Evolutionary conservation across 805 yeast genomes (phyloP).

Genomic region (Metschnikowia corniflorae): DNA sequence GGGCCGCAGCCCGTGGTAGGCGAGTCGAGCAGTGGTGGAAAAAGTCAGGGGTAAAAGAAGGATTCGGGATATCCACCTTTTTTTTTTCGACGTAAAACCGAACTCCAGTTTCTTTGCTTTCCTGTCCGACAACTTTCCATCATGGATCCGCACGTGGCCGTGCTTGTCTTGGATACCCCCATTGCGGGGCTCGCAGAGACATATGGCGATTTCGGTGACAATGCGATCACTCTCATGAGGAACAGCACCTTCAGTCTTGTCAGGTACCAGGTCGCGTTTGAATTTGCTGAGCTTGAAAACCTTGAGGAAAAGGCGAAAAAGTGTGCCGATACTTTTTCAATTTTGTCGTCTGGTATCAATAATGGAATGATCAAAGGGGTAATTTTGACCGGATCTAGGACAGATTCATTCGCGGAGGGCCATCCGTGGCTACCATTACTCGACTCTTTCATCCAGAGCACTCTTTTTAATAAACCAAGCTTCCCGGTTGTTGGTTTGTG

Average conservation of each 20-base stretch:
- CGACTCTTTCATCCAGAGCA: constrained; percentile 28
- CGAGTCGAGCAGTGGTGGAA: no score
- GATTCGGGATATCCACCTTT: no score
- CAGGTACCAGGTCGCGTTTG: constrained; percentile 37
- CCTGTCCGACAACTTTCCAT: constrained; percentile 1
- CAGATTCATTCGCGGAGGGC: constrained; percentile 42
- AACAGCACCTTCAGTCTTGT: constrained; percentile 19
- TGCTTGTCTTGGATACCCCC: constrained; percentile 40
- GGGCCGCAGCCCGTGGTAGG: no score
- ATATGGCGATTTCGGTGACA: constrained; percentile 56
- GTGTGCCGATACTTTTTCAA: constrained; percentile 13
- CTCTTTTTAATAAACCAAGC: constrained; percentile 16
- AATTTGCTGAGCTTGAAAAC: constrained; percentile 12
- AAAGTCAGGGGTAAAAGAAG: no score
- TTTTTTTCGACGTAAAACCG: neutral
- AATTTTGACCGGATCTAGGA: constrained; percentile 52
- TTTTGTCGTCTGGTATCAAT: constrained; percentile 24
- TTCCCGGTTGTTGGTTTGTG: constrained; percentile 70
- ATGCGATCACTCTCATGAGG: constrained; percentile 32
- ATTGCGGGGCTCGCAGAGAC: constrained; percentile 24
- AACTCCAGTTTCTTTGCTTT: neutral
- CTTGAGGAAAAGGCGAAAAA: constrained; percentile 2
- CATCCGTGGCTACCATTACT: constrained; percentile 42
- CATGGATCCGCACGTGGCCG: constrained; percentile 33
- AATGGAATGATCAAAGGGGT: constrained; percentile 34